Conservation (phyloP, 345 rosid genomes). For the Arabidopsis suecica region DNA sequence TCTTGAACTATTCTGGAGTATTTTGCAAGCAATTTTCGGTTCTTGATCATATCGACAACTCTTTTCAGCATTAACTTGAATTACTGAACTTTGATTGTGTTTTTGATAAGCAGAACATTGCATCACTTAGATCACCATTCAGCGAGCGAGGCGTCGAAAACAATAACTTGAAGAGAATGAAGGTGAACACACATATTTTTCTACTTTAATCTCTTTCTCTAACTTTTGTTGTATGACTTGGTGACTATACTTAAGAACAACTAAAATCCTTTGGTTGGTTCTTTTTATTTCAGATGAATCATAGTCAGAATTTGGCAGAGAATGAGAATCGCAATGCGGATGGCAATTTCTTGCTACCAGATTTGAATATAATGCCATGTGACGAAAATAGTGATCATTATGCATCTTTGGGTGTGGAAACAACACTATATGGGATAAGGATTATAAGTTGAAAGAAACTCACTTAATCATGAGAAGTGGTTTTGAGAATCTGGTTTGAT, state of each 20-base stretch:
- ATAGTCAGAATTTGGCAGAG: conserved; percentile 2
- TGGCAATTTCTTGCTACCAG: conserved; percentile 62
- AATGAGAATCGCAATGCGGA: conserved; percentile 16
- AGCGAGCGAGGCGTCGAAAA: conserved; percentile 37
- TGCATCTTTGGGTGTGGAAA: conserved; percentile 35
- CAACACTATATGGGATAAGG: conserved; percentile 48
- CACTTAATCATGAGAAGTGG: conserved; percentile 20
- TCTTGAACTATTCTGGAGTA: neutral
- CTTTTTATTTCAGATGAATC: neutral
- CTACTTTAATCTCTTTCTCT: neutral
- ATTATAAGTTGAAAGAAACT: conserved; percentile 30
- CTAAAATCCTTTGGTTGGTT: neutral
- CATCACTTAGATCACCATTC: conserved; percentile 51
- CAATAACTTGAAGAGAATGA: conserved; percentile 63
- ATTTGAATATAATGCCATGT: conserved; percentile 74
- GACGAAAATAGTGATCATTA: conserved; percentile 47
- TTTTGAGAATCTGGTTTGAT: conserved; percentile 18
- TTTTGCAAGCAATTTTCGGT: neutral
- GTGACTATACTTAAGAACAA: conserved; percentile 13
- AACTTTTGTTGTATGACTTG: conserved; percentile 8
- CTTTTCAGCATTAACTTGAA: conserved; percentile 8
- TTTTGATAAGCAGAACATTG: conserved; percentile 52
- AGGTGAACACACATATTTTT: conserved; percentile 21
- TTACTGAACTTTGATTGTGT: conserved; percentile 54
- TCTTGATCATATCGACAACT: neutral